A percentile compares a stretch with the other conserved stretches of the same genome.
Conservation (phyloP, 805 yeast species). For the Blastobotrys muscicola region DNA sequence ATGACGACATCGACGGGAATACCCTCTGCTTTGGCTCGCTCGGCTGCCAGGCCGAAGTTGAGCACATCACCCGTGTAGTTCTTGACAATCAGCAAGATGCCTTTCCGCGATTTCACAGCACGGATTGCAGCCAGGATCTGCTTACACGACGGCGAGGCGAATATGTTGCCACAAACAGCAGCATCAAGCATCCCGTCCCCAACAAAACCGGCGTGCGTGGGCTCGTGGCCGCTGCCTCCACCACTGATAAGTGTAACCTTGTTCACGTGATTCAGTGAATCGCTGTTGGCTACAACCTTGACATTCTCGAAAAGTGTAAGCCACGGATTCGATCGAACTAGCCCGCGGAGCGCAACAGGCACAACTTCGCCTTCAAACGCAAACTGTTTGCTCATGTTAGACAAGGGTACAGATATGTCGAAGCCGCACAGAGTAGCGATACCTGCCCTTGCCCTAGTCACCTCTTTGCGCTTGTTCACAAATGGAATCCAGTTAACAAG, state of each 20-base stretch:
- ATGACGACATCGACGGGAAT: slow-evolving; percentile 60
- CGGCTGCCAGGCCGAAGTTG: slow-evolving; percentile 88
- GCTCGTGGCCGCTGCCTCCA: slow-evolving; percentile 96
- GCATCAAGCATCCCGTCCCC: slow-evolving; percentile 76
- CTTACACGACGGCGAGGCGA: slow-evolving; percentile 91
- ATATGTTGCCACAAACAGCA: slow-evolving; percentile 85
- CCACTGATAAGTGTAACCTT: slow-evolving; percentile 69
- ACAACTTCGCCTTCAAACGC: slow-evolving; percentile 25
- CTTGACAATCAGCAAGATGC: slow-evolving; percentile 72
- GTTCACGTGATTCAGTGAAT: slow-evolving; percentile 18
- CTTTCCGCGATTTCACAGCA: slow-evolving; percentile 46
- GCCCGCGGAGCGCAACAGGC: slow-evolving; percentile 40
- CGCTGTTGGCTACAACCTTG: slow-evolving; percentile 12
- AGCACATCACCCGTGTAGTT: slow-evolving; percentile 92
- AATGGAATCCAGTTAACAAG: no score
- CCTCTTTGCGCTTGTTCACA: no score
- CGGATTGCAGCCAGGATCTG: slow-evolving; percentile 69
- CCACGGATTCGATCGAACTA: slow-evolving; percentile 46
- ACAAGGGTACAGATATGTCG: no score
- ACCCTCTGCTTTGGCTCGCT: slow-evolving; percentile 74
- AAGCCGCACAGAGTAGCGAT: no score
- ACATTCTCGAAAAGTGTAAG: slow-evolving; percentile 46
- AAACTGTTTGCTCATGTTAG: slow-evolving; percentile 20
- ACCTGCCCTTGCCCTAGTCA: no score
- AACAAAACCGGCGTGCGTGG: slow-evolving; percentile 84